Evolutionary conservation across 2,329 filamentous ascomycete species (phyloP).

Genomic region (Cladosporium sp.): DNA sequence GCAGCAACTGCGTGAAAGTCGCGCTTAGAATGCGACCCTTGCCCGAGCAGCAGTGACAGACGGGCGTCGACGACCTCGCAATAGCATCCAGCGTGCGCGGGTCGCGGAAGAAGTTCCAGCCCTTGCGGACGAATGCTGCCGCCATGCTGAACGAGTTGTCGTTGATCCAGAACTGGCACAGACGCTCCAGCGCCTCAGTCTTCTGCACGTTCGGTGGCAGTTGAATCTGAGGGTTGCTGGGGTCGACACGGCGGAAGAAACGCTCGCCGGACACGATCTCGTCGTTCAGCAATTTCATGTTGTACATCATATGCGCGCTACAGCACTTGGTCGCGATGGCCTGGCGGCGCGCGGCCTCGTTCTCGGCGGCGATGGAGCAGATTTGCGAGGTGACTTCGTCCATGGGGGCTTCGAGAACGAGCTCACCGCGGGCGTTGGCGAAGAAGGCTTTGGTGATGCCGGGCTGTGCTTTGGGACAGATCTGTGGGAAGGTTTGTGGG

Average conservation of each 20-base stretch:
- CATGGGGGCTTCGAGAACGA: not conserved
- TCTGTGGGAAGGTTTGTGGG: not conserved
- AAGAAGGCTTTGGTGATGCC: not conserved
- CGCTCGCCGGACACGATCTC: not conserved
- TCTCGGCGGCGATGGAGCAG: not conserved
- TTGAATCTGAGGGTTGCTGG: conserved; percentile 4
- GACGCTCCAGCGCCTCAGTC: not conserved
- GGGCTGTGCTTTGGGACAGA: not conserved
- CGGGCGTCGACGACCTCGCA: not conserved
- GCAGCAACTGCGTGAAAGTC: not conserved
- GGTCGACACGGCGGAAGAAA: conserved; percentile 7
- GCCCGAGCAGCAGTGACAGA: conserved; percentile 1
- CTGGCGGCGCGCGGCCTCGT: not conserved
- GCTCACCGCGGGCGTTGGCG: not conserved
- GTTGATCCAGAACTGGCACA: not conserved
- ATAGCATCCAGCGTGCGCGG: conserved; percentile 6
- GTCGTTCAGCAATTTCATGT: not conserved
- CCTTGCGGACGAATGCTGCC: not conserved
- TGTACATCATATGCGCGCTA: not conserved
- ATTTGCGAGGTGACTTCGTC: not conserved
- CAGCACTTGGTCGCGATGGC: conserved; percentile 3
- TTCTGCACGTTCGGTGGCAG: not conserved
- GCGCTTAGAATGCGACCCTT: not conserved
- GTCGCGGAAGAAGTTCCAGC: conserved; percentile 16
- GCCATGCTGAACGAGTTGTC: not conserved